phyloP scores from a whole-genome alignment of 108 stramenopile genomes.

The Aureococcus anophagefferens region DNA sequence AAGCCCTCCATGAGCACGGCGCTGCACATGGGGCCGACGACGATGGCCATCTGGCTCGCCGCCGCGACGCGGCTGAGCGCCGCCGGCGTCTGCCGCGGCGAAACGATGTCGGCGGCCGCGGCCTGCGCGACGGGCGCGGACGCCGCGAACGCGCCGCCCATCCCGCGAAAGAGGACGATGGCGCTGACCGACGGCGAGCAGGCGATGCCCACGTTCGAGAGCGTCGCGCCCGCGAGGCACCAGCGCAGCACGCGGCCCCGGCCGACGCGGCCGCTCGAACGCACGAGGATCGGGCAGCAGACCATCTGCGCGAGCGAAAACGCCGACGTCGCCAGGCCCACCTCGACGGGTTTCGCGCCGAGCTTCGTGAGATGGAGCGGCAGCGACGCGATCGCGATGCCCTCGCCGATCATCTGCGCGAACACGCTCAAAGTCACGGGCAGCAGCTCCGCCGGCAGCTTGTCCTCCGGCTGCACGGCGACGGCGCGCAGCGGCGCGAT shows the following conservation, averaged over 20 bases:
- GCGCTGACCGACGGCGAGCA: slow-evolving; percentile 5
- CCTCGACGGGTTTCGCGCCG: slow-evolving; percentile 16
- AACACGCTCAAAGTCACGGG: slow-evolving; percentile 26
- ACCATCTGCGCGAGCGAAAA: slow-evolving; percentile 30
- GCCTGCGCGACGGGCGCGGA: slow-evolving; percentile 29
- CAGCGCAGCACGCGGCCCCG: slow-evolving; percentile 14
- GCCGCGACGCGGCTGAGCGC: slow-evolving; percentile 25
- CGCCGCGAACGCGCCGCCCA: slow-evolving; percentile 31
- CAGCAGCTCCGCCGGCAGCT: slow-evolving; percentile 15
- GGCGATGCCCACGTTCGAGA: slow-evolving; percentile 16
- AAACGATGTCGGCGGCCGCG: slow-evolving; percentile 21
- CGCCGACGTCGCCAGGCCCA: slow-evolving; percentile 21
- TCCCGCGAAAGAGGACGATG: slow-evolving; percentile 11
- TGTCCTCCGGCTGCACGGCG: too few relatives aligned
- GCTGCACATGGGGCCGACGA: slow-evolving; percentile 21
- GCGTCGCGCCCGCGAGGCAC: slow-evolving; percentile 20
- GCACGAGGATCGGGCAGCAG: slow-evolving; percentile 21
- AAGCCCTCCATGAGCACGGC: slow-evolving; percentile 19
- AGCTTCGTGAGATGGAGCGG: slow-evolving; percentile 25
- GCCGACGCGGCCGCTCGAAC: slow-evolving; percentile 12
- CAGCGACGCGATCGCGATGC: slow-evolving; percentile 23
- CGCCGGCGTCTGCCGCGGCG: slow-evolving; percentile 1
- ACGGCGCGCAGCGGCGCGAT: too few relatives aligned
- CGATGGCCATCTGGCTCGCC: slow-evolving; percentile 26
- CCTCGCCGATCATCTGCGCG: slow-evolving; percentile 30